These are phyloP conservation scores for Tylopilus sp. DNA, from an alignment of 1,284 basidiomycete genomes.

Conservation along the genomic window DNA sequence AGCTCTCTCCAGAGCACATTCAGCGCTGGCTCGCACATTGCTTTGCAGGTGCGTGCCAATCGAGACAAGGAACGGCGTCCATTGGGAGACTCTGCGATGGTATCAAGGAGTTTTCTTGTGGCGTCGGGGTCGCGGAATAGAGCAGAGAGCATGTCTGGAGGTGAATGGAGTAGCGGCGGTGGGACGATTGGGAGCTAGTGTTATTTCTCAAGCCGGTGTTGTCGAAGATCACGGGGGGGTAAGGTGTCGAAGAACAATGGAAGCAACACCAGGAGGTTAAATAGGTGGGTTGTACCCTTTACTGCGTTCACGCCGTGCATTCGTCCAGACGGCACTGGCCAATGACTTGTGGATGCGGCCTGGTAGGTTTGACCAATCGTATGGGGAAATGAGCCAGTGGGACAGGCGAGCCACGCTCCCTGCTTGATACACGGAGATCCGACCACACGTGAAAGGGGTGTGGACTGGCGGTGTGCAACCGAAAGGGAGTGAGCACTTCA, in stretches of 20 bases:
- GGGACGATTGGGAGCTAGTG: slow-evolving; percentile 4
- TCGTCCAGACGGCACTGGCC: slow-evolving; percentile 21
- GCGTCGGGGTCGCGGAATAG: slow-evolving; percentile 65
- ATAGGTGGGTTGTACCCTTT: slow-evolving; percentile 25
- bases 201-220: slow-evolving; percentile 28
- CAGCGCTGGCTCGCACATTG: slow-evolving; percentile 67
- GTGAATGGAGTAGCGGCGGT: slow-evolving; percentile 36
- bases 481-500: slow-evolving; percentile 11
- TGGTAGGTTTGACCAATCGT: slow-evolving; percentile 29
- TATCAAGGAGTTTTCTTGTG: slow-evolving; percentile 60
- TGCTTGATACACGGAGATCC: slow-evolving; percentile 21
- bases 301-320: slow-evolving; percentile 31
- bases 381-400: slow-evolving; percentile 19
- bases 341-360: slow-evolving; percentile 34
- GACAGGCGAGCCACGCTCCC: slow-evolving; percentile 28
- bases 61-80: slow-evolving; percentile 63
- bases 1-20: slow-evolving; percentile 71
- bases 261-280: slow-evolving; percentile 33
- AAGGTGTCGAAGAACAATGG: slow-evolving; percentile 45
- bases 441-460: slow-evolving; percentile 28
- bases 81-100: slow-evolving; percentile 60
- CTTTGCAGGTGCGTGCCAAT: slow-evolving; percentile 68
- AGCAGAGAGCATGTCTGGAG: slow-evolving; percentile 50
- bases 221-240: slow-evolving; percentile 37
- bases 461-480: slow-evolving; percentile 18